Evolutionary conservation across 768 basidiomycete genomes (phyloP).

Genomic region (Mycena galopus): DNA sequence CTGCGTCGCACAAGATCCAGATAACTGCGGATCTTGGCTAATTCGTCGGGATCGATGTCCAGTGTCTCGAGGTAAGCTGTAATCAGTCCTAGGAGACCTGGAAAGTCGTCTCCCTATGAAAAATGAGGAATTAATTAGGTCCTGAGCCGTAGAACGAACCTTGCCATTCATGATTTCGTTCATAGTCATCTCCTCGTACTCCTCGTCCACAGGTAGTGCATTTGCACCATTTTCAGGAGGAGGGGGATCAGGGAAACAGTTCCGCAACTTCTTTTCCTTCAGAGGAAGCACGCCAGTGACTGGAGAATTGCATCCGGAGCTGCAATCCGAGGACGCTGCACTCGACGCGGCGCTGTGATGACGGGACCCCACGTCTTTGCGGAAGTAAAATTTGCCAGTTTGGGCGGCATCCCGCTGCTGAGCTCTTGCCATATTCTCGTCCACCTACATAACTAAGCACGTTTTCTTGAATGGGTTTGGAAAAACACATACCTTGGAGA

Average conservation of each 20-base stretch:
- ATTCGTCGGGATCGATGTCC: conserved; percentile 75
- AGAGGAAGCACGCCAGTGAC: conserved; percentile 48
- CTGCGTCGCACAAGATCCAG: conserved; percentile 83
- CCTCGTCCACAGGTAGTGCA: conserved; percentile 72
- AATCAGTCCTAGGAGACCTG: conserved; percentile 85
- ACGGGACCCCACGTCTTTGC: conserved; percentile 83
- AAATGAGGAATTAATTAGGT: neutral
- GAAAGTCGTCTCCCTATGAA: conserved; percentile 72
- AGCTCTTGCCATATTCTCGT: conserved; percentile 95
- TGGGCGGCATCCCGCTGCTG: conserved; percentile 85
- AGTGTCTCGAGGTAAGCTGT: conserved; percentile 89
- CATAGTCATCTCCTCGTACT: conserved; percentile 94
- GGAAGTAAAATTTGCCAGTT: conserved; percentile 88
- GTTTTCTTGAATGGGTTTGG: neutral
- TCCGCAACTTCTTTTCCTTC: conserved; percentile 77
- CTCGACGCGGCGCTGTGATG: conserved; percentile 59
- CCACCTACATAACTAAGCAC: conserved; percentile 71
- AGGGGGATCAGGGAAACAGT: conserved; percentile 79
- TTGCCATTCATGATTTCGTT: conserved; percentile 96
- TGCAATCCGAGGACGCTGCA: conserved; percentile 58
- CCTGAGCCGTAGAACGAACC: conserved; percentile 52
- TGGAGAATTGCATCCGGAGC: conserved; percentile 54
- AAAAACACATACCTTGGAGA: conserved; percentile 76
- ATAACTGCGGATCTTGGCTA: conserved; percentile 78
- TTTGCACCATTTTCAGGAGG: conserved; percentile 59